Base-by-base conservation (phyloP, 2,329 filamentous ascomycete genomes). In the Botrytis porri region DNA sequence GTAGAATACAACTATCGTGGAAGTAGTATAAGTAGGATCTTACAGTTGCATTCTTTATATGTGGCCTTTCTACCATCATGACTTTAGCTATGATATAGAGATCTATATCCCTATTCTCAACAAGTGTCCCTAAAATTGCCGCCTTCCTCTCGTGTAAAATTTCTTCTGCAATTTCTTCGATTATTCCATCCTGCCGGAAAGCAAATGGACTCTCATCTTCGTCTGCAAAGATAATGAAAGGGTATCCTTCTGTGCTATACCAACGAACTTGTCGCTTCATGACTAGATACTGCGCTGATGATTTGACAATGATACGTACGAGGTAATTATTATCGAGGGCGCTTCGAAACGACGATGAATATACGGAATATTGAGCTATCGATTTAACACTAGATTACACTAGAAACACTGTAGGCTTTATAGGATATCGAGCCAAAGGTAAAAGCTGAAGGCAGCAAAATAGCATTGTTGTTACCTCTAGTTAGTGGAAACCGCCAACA, bases 81-180 rank as follows among this genome's bases (percentile, higher is more conserved):
- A 37, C 37, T 8, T 37, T 4, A 37, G 37, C 37, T 8, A 37
- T 37, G 37, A 7, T 37, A n/a, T n/a, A n/a, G n/a, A n/a, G n/a
- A n/a, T n/a, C n/a, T n/a, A n/a, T n/a, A n/a, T n/a, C n/a, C n/a
- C n/a, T n/a, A n/a, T n/a, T n/a, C n/a, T n/a, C n/a, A n/a, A n/a
- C n/a, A n/a, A n/a, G n/a, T n/a, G n/a, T n/a, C n/a, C n/a, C n/a
- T n/a, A n/a, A n/a, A n/a, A n/a, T n/a, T n/a, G n/a, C n/a, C n/a
- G n/a, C n/a, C n/a, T n/a, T n/a, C n/a, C n/a, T n/a, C n/a, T n/a
- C n/a, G n/a, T n/a, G n/a, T n/a, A n/a, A n/a, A n/a, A n/a, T n/a
- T n/a, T n/a, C n/a, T n/a, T n/a, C n/a, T n/a, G n/a, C n/a, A n/a
- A 41, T 45, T 0, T 25, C 1, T 4, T 10, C 25, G 0, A 51